phyloP scores from a whole-genome alignment of 2,329 filamentous ascomycete genomes.

The Aspergillus clavatus region DNA sequence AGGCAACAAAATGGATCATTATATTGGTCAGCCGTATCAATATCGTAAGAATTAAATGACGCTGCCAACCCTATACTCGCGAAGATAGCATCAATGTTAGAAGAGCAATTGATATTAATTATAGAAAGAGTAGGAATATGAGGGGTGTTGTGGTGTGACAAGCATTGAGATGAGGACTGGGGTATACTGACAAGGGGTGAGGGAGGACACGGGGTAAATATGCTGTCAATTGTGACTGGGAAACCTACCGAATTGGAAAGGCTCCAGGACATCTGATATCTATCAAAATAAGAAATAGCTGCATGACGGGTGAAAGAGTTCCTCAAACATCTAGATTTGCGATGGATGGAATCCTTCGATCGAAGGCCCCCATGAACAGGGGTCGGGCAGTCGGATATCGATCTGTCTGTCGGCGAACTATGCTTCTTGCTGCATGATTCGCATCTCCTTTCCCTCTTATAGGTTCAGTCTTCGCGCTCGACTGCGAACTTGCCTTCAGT shows the following conservation, averaged over 20 bases:
- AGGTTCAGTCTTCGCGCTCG: neutral
- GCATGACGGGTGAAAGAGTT: too few species aligned
- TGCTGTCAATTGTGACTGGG: slow-evolving; percentile 1
- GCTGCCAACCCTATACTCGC: too few species aligned
- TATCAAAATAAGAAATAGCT: too few species aligned
- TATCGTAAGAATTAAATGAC: neutral
- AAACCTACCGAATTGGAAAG: neutral
- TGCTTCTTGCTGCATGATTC: too few species aligned
- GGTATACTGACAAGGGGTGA: slow-evolving; percentile 2
- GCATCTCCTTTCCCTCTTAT: neutral
- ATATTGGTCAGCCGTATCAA: neutral
- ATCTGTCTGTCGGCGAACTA: too few species aligned
- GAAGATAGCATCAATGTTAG: neutral
- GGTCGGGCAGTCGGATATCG: too few species aligned
- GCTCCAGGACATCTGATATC: too few species aligned
- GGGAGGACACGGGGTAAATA: slow-evolving; percentile 10
- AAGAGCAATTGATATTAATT: neutral
- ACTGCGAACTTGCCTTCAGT: too few species aligned
- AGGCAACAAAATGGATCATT: neutral
- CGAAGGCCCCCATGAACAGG: too few species aligned
- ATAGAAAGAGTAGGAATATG: neutral
- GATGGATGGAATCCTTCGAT: too few species aligned
- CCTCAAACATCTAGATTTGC: too few species aligned
- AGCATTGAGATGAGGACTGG: slow-evolving; percentile 4
- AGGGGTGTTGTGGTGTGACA: slow-evolving; percentile 1